Base-by-base conservation (phyloP, 129 eudicot genomes). In the Pulicaria dysenterica region DNA sequence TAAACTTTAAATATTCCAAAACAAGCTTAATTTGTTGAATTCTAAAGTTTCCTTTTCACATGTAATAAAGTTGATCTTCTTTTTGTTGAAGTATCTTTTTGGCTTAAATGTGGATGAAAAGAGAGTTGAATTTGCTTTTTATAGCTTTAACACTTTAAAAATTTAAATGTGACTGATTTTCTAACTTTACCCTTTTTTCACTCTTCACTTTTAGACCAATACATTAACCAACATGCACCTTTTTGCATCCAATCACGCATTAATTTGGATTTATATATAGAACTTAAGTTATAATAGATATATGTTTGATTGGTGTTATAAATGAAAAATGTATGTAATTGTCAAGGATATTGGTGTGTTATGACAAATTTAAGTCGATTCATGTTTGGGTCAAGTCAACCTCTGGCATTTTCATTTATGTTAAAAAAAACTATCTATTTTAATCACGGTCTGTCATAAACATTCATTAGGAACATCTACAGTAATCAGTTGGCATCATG, bases 191-290 rank as follows among this genome's bases (percentile, higher is more conserved):
- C 55, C 24, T 41, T 24, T 36, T 4, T 48, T 11, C 34, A 19
- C 7, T 68, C 60, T 39, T 70, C 16, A 34, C 42, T 53, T 69
- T 40, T 19, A 69, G 7, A 58, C 67, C 67, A 36, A 49, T 69
- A 38, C 4, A 57, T 7, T 58, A 70, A 44, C 34, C 34, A 14
- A 14, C 36, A 67, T 14, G 53, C 69, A 72, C 67, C 76, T 72
- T 72, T 72, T 58, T 14, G 17, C 76, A 72, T 72, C 58, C 76
- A 72, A 58, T 72, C 76, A 45, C 67, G 76, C 76, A 71, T 4
- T 10, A 19, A 24, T 0, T 24, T 24, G 1, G 31, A 24, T 24
- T 24, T 24, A 24, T 24, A 24, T n/a, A n/a, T n/a, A n/a, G n/a
- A n/a, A n/a, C n/a, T n/a, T n/a, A n/a, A n/a, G n/a, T n/a, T n/a